Evolutionary conservation across 1,284 basidiomycete species (phyloP).

Genomic region (Rhodotorula sp.): DNA sequence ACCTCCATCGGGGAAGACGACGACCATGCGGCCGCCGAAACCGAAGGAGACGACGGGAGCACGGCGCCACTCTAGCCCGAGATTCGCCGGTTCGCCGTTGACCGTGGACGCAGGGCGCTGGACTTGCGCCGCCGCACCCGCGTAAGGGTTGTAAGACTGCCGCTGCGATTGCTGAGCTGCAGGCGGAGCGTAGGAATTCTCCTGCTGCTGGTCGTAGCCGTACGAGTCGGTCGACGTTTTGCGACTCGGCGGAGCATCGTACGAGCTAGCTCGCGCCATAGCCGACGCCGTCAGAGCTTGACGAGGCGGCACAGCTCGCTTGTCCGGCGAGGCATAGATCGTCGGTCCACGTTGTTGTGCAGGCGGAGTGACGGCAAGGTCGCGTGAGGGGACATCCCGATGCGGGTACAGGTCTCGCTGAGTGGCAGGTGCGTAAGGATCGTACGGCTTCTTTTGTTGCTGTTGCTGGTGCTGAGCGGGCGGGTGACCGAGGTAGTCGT

Average conservation of each 20-base stretch:
- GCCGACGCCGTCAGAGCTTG: neutral
- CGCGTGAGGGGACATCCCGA: slow-evolving; percentile 13
- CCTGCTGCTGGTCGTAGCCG: slow-evolving; percentile 7
- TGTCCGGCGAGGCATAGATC: neutral
- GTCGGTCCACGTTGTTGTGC: slow-evolving; percentile 1
- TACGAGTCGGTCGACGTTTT: neutral
- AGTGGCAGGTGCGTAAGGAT: slow-evolving; percentile 12
- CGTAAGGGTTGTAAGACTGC: slow-evolving; percentile 32
- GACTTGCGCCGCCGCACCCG: neutral
- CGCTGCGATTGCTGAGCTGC: neutral
- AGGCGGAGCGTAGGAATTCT: neutral
- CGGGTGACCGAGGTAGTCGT: slow-evolving; percentile 32
- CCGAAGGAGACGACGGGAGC: slow-evolving; percentile 83
- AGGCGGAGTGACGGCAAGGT: slow-evolving; percentile 11
- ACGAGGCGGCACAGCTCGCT: neutral
- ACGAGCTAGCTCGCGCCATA: slow-evolving; percentile 6
- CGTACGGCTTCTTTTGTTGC: slow-evolving; percentile 10
- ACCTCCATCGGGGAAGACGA: slow-evolving; percentile 66
- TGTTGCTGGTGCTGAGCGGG: slow-evolving; percentile 2
- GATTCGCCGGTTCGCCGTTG: slow-evolving; percentile 65
- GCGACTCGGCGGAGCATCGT: neutral
- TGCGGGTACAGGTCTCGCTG: slow-evolving; percentile 3
- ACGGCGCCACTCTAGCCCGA: slow-evolving; percentile 55
- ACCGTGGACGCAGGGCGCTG: slow-evolving; percentile 33
- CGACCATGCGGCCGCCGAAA: slow-evolving; percentile 79